Evolutionary conservation across 2,329 filamentous ascomycete species (phyloP), one percentile per base, ranked within the genome.

Genomic region (Alternaria solani): DNA sequence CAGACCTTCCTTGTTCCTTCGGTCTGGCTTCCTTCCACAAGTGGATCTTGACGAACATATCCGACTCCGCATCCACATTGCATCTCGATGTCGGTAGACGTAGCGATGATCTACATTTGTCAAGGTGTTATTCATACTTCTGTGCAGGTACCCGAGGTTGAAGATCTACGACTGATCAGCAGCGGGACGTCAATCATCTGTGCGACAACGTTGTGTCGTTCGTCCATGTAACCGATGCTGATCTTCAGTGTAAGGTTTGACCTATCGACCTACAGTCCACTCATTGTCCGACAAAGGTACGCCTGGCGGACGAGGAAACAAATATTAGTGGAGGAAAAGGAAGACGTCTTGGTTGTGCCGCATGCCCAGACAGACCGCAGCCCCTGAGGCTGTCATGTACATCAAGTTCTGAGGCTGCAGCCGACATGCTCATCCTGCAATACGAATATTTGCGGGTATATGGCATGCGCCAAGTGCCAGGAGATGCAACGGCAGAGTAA

Each of bases 101-200:
- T 49, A 26, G 30, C 32, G 34, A 38, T 36, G 32, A 49, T 49
- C 20, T 38, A 38, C 46, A 49, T 38, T 36, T 49, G 8, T 34
- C 23, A 26, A 25, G 30, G 5, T 36, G 20, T 25, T 49, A 20
- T 38, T 34, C 30, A 26, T 36, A 32, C 20, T 43, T 36, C 14
- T n/a, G 39, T 26, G 18, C 38, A 43, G 39, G n/a, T 51, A 9
- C n/a, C 39, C 12, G 30, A 18, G 12, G 39, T 38, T 26, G 47
- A 20, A 14, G 46, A 49, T 49, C 30, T 52, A 5, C 30, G 18
- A 42, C 34, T 52, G 47, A 57, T 57, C 47, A 43, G 39, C 38
- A 32, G 28, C 38, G 30, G 39, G 23, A 28, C 30, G 30, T 4
- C 23, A 34, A 43, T 28, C 30, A 16, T 49, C 30, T 38, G 46